Conservation (phyloP, 441 rosid genomes). For the Macaranga tanarius region DNA sequence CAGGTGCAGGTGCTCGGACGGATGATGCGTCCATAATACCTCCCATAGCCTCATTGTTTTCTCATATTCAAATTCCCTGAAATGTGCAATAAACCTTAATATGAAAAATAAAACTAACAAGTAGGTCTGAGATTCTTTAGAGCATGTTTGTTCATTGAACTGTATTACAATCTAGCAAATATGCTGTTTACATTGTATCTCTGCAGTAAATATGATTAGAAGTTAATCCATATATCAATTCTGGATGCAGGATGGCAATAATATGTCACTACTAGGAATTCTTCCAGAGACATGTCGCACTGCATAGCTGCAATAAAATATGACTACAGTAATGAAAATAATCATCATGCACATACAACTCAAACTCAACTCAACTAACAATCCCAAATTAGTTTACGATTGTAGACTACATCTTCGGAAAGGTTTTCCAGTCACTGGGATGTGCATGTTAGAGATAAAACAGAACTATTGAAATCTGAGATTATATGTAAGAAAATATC, state of each 20-base stretch:
- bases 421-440: neutral
- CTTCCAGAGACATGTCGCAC: neutral
- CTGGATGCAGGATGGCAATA: neutral
- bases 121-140: neutral
- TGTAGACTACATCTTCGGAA: too few species aligned
- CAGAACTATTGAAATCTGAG: too few species aligned
- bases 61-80: slow-evolving; percentile 88
- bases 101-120: slow-evolving; percentile 5
- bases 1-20: slow-evolving; percentile 88
- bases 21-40: slow-evolving; percentile 86
- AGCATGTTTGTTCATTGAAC: neutral
- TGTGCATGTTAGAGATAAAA: neutral
- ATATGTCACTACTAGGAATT: too few species aligned
- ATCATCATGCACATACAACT: neutral
- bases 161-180: neutral
- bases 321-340: neutral
- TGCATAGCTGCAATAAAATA: neutral
- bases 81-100: slow-evolving; percentile 11
- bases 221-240: neutral
- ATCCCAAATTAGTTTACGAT: too few species aligned
- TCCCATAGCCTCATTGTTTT: slow-evolving; percentile 89
- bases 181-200: neutral
- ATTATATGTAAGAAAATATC: neutral
- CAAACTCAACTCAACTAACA: too few species aligned
- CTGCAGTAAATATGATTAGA: neutral